A percentile compares a stretch with the other conserved stretches of the same genome.
Evolutionary conservation across 2,329 filamentous ascomycete genomes (phyloP).

Genomic region (Talaromyces verruculosus): DNA sequence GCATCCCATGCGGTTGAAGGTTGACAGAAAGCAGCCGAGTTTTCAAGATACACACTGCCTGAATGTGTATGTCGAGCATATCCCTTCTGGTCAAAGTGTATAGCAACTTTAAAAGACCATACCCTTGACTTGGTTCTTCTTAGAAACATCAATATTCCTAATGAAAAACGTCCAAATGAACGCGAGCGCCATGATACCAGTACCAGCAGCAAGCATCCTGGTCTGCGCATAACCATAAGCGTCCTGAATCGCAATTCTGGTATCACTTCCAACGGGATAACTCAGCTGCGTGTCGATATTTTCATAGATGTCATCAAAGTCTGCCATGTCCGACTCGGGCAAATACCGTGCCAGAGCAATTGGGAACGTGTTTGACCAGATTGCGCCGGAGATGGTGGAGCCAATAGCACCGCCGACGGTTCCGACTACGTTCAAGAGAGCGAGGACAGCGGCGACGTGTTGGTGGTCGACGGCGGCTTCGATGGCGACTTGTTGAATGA

Average conservation of each 20-base stretch:
- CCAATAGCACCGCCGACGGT: conserved; percentile 38
- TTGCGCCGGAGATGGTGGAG: conserved; percentile 31
- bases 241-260: conserved; percentile 46
- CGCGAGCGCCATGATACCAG: conserved; percentile 24
- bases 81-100: not conserved
- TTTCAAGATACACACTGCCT: not conserved
- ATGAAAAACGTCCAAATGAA: conserved; percentile 44
- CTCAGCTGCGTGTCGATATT: conserved; percentile 1
- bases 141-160: conserved; percentile 50
- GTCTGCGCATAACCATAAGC: conserved; percentile 52
- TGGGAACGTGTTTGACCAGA: conserved; percentile 36
- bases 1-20: not conserved
- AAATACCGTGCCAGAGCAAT: conserved; percentile 42
- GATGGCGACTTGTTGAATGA: conserved; percentile 54
- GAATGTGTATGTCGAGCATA: not conserved
- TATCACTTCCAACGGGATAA: conserved; percentile 45
- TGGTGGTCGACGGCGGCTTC: conserved; percentile 55
- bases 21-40: not conserved
- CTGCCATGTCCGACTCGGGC: conserved; percentile 23
- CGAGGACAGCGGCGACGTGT: conserved; percentile 54
- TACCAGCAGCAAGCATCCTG: conserved; percentile 42
- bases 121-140: conserved; percentile 51
- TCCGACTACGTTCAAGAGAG: conserved; percentile 40
- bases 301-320: conserved; percentile 16
- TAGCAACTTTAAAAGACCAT: conserved; percentile 46